Evolutionary conservation across 805 yeast species (phyloP), one percentile per base, ranked within the genome.

Genomic region (Candida alai): DNA sequence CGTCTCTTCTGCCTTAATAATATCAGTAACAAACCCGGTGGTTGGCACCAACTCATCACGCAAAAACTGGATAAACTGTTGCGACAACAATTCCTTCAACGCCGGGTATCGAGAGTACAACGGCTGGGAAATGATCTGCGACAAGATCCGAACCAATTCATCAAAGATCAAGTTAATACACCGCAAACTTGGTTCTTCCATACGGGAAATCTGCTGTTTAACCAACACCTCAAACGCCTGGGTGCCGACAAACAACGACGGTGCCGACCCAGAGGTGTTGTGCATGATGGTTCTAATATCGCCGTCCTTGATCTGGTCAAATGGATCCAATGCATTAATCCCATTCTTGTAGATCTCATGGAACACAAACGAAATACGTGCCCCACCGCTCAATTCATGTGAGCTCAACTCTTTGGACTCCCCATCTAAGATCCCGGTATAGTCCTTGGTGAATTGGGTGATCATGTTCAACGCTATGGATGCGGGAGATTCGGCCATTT

Each of bases 281-380:
- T 93, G 90, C 82, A 90, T 83, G 45, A 93, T 93, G 13, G 97
- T 90, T 64, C 98, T 79, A 52, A 90, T 90, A 58, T 90, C 98
- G 19, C 86, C 81, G 56, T 90, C 97, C 62, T 87, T 86, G 51
- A 90, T 88, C 60, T 88, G 95, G 56, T 90, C 97, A 58, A 87
- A 93, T 32, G 98, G 98, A 60, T 90, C 97, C 38, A 90, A 71
- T 0, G 96, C 84, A 54, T 78, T 76, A 36, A 90, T 74, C 65
- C 97, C 97, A 58, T 86, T 89, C 55, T 90, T 82, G 69, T 79
- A 90, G 38, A 93, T 84, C 66, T 90, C 97, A 59, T 90, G 97
- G 70, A 90, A 93, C 13, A 90, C 97, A 68, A 88, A 93, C 19
- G 95, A 81, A 42, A 90, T 84, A 73, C 98, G 84, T 0, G 98